phyloP scores from a whole-genome alignment of 495 filamentous ascomycete species.

The Podospora pseudopauciseta region DNA sequence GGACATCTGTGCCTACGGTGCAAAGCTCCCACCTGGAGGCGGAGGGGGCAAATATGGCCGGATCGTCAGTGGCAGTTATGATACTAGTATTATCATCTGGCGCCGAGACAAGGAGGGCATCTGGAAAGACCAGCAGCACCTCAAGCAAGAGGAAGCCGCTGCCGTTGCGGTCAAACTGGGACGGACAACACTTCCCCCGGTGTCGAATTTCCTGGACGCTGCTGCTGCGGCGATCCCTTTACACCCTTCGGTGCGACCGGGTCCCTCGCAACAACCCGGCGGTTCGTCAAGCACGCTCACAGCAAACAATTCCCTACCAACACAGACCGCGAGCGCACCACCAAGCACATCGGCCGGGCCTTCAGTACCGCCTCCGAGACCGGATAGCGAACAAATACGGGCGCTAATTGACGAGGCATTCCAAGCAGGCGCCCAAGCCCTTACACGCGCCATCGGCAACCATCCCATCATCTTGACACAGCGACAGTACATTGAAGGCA shows the following conservation, averaged over 20 bases:
- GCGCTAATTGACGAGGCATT: constrained; percentile 44
- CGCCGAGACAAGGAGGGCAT: constrained; percentile 73
- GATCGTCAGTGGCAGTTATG: constrained; percentile 94
- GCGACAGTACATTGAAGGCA: constrained; percentile 38
- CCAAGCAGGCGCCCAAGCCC: constrained; percentile 38
- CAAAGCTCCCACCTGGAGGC: constrained; percentile 81
- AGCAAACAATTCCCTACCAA: background rate
- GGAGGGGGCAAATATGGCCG: constrained; percentile 80
- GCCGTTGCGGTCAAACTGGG: constrained; percentile 34
- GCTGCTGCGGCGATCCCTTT: constrained; percentile 12
- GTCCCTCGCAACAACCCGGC: background rate
- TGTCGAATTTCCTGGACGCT: too few species aligned
- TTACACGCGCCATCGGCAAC: constrained; percentile 41
- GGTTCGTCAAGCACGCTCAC: background rate
- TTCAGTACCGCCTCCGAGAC: constrained; percentile 3
- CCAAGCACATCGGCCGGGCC: constrained; percentile 7
- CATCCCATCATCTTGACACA: constrained; percentile 45
- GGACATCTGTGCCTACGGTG: constrained; percentile 73
- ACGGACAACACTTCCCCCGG: background rate
- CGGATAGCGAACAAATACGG: constrained; percentile 22
- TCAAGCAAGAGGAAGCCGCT: constrained; percentile 64
- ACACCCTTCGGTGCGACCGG: constrained; percentile 22
- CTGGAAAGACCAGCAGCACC: constrained; percentile 69
- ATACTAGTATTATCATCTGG: constrained; percentile 94
- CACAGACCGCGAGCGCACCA: constrained; percentile 11